Conservation (phyloP, 106 monocot genomes). For the Amphibolis antarctica region DNA sequence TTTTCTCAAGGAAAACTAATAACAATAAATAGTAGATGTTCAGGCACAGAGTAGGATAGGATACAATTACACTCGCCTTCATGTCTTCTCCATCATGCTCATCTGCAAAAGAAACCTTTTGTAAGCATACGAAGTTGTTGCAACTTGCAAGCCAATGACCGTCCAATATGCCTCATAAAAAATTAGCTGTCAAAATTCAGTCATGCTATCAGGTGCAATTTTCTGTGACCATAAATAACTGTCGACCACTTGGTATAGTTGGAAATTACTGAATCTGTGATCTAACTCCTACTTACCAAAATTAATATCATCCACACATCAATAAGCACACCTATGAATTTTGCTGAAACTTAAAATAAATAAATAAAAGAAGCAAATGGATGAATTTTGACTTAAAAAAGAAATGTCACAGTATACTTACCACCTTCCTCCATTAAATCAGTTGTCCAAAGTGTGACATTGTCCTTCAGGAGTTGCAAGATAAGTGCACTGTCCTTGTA, state of each 20-base stretch:
- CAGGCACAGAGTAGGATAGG: too few relatives aligned
- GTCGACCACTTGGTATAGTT: neutral
- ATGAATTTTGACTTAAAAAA: neutral
- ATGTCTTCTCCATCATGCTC: conserved; percentile 4
- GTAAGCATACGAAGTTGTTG: neutral
- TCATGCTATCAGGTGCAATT: too few relatives aligned
- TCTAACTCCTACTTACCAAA: neutral
- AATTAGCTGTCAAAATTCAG: neutral
- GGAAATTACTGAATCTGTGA: neutral
- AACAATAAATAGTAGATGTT: too few relatives aligned
- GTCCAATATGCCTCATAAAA: neutral
- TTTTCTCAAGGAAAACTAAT: too few relatives aligned
- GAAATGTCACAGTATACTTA: neutral
- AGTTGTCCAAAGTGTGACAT: conserved; percentile 30
- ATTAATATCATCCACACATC: neutral
- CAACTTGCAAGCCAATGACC: neutral
- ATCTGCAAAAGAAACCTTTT: neutral
- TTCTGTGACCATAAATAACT: neutral
- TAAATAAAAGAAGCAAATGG: neutral
- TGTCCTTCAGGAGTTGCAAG: conserved; percentile 37
- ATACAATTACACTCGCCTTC: neutral
- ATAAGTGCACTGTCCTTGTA: conserved; percentile 48
- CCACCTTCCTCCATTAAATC: conserved; percentile 19
- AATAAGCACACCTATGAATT: neutral
- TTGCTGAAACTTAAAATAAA: neutral